Base-by-base conservation (phyloP, 768 basidiomycete genomes). In the Trichaptum fuscoviolaceum region DNA sequence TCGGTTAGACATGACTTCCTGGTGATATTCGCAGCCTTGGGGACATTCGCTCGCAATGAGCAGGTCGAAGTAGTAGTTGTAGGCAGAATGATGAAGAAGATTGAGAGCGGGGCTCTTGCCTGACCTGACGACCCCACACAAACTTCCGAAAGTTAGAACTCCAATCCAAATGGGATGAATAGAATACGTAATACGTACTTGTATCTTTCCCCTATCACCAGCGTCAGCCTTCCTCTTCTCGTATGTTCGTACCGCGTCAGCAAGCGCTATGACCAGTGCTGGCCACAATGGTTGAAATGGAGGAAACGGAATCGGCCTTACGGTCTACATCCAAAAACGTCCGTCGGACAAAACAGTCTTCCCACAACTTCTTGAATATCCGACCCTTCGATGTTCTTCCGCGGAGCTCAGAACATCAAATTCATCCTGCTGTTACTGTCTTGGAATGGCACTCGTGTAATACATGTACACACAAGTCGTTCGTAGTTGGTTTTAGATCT, bases 1-100 rank as follows among this genome's bases (percentile, higher is more conserved):
- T 76, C 80, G 81, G 80, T 73, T 66, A 77, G 87, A 82, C 90
- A 90, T 91, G 73, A 7, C 30, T 52, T 52, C 42, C 42, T 30
- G 8, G 30, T 8, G 8, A 52, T 20, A 20, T 52, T 12, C 15
- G 3, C 42, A 12, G 20, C 15, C 15, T 20, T 12, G 20, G 15
- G 15, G 20, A 52, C 42, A 4, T 52, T 52, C 10, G 59, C 15
- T 17, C 15, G 3, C 59, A 18, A 61, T 34, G 17, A 61, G 15
- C 9, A 24, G 59, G 30, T 18, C 25, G 59, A 7, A 34, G 59
- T 61, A 17, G 18, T 9, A 23, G 15, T 7, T 15, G 12, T 1
- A 2, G 23, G 59, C 25, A 61, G 15, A 61, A 12, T 20, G 12
- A 20, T 20, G 10, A 4, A 52, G 42, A 52, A 12, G 5, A 6